Base-by-base conservation (phyloP, 2,329 filamentous ascomycete species). In the Cercospora sp. region DNA sequence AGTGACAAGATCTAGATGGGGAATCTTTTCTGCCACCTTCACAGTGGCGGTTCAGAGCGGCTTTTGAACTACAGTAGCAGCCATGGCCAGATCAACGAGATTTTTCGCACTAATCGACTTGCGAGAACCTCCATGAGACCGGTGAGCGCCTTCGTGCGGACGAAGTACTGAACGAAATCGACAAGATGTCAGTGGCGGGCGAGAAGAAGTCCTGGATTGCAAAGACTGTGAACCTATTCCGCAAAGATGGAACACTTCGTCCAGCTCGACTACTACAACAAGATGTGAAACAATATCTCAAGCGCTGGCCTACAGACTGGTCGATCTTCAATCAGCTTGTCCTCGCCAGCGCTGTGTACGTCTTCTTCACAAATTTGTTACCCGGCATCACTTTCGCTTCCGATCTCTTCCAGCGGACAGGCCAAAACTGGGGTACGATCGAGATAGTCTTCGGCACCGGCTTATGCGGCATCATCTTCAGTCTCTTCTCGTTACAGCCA, bases 381-480 rank as follows among this genome's bases (percentile, higher is more conserved):
- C 88, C 88, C 0, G 88, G 88, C 1, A 89, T 90, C 73, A 90
- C 88, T 0, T 90, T 90, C 77, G 88, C 88, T 0, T 88, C 85
- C 75, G 88, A 90, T 75, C 77, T 90, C 66, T 89, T 88, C 74
- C 84, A 85, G 4, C 78, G 88, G 69, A 90, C 88, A 0, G 88
- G 88, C 13, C 79, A 84, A 73, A 88, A 85, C 30, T 90, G 88
- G 86, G 88, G 88, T 0, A 88, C 88, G 0, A 88, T 90, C 63
- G 88, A 90, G 75, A 87, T 90, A 7, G 87, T 90, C 1, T 86
- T 90, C 66, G 89, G 87, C 71, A 90, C 88, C 2, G 88, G 87
- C 0, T 77, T 90, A 1, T 90, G 88, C 76, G 87, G 87, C 1
- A 76, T 89, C 51, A 85, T 89, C 30, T 90, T 90, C 75, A 85